Evolutionary conservation across 176 grass and related monocot species (phyloP).

Genomic region (sorghum (Sorghum bicolor)): DNA sequence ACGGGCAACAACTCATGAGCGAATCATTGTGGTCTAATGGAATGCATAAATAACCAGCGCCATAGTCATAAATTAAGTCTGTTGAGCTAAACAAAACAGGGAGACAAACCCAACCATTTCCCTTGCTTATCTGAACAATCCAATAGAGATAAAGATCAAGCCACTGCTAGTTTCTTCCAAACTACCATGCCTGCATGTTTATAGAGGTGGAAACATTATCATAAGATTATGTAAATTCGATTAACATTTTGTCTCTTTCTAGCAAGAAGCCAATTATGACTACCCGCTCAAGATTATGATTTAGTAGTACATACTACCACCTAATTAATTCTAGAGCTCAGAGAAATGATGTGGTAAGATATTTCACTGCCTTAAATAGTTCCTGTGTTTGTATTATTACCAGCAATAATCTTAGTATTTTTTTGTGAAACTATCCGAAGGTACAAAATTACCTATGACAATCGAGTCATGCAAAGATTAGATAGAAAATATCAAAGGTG

Average conservation of each 20-base stretch:
- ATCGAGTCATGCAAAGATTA: not conserved
- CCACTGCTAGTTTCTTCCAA: too few species aligned
- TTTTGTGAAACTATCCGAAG: not conserved
- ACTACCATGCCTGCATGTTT: too few species aligned
- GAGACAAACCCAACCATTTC: too few species aligned
- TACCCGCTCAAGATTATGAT: not conserved
- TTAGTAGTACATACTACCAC: not conserved
- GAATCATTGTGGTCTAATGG: too few species aligned
- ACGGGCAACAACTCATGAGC: too few species aligned
- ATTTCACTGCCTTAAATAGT: not conserved
- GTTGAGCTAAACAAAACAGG: too few species aligned
- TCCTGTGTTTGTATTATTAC: not conserved
- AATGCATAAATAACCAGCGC: too few species aligned
- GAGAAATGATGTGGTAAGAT: not conserved
- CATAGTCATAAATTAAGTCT: too few species aligned
- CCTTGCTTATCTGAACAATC: too few species aligned
- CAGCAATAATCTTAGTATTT: not conserved
- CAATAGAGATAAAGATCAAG: too few species aligned
- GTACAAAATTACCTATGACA: not conserved
- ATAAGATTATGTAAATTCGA: not conserved
- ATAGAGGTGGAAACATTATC: too few species aligned
- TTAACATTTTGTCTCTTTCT: not conserved
- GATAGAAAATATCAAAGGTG: conserved; percentile 23
- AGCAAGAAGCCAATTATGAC: not conserved
- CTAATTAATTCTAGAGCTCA: not conserved